Evolutionary conservation across 2,329 filamentous ascomycete genomes (phyloP), one percentile per base, ranked within the genome.

Genomic region (Scleromitrula shiraiana): DNA sequence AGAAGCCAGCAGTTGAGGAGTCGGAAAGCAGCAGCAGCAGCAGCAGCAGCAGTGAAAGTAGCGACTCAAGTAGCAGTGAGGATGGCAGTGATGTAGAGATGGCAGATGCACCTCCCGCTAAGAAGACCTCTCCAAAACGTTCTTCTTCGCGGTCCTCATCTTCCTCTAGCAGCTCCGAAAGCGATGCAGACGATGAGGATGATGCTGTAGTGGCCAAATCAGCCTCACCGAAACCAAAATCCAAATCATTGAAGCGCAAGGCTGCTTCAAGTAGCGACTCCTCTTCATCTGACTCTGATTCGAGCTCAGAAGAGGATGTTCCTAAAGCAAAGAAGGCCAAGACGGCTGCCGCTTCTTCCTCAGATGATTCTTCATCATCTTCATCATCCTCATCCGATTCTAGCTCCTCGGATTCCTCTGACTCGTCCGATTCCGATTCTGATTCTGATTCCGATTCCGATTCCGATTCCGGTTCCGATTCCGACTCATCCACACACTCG

Each of bases 181-280:
- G 71, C 52, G 73, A 76, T 54, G 68, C 71, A 7, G 72, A 75
- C 50, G 71, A 73, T 49, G 72, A 75, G 55, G 66, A 70, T 29
- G 70, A 74, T 47, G 50, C 52, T 32, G 47, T 52, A 27, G 50
- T 51, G 22, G 49, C 47, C 12, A 65, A 64, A 51, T 39, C 50
- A 35, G 27, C 54, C 38, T 54, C 53, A 15, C 53, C 57, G 35
- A 62, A 60, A 48, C 53, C 51, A 26, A 65, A 63, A 37, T 53
- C 58, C 42, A 74, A 75, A 24, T 67, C 67, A 2, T 60, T 76
- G 50, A 83, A 83, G 60, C 72, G 77, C 30, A 77, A 79, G 68
- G 76, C 76, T 7, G 65, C 67, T 24, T 65, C 50, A 15, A 26
- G 29, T 19, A 51, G 26, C 27, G 41, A 37, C 22, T 52, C 49